phyloP scores from a whole-genome alignment of 495 filamentous ascomycete genomes.

The Tetracladium marchalianum region DNA sequence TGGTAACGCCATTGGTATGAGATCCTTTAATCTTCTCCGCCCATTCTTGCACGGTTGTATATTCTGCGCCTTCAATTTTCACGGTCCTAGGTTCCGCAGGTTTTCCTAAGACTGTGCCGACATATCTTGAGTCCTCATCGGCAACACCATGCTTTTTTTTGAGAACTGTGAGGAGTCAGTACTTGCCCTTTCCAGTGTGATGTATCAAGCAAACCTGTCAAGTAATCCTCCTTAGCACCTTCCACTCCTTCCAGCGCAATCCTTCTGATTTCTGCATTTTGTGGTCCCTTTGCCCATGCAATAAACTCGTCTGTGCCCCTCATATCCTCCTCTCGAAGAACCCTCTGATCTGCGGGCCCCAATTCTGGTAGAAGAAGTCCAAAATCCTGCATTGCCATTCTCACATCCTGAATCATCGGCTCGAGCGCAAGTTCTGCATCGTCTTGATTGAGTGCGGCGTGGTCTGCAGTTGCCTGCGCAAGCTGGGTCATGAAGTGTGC shows the following conservation, averaged over 20 bases:
- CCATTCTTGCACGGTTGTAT: slow-evolving; percentile 61
- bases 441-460: slow-evolving; percentile 40
- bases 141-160: slow-evolving; percentile 82
- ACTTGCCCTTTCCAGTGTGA: not conserved
- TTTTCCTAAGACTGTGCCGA: slow-evolving; percentile 69
- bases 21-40: slow-evolving; percentile 22
- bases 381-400: slow-evolving; percentile 68
- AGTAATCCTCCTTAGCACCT: slow-evolving; percentile 56
- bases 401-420: slow-evolving; percentile 59
- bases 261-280: slow-evolving; percentile 63
- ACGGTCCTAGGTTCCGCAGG: slow-evolving; percentile 54
- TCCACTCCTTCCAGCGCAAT: slow-evolving; percentile 43
- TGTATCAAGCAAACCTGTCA: slow-evolving; percentile 39
- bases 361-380: slow-evolving; percentile 58
- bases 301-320: slow-evolving; percentile 64
- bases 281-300: slow-evolving; percentile 58
- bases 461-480: slow-evolving; percentile 47
- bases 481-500: slow-evolving; percentile 65
- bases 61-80: slow-evolving; percentile 60
- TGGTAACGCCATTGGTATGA: slow-evolving; percentile 4
- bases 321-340: slow-evolving; percentile 53
- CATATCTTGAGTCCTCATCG: slow-evolving; percentile 69
- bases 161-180: slow-evolving; percentile 35
- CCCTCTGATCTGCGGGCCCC: slow-evolving; percentile 22
- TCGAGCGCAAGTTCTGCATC: slow-evolving; percentile 23